Evolutionary conservation across 2,329 filamentous ascomycete species (phyloP), one percentile per base, ranked within the genome.

Genomic region (Pseudogymnoascus destructans): DNA sequence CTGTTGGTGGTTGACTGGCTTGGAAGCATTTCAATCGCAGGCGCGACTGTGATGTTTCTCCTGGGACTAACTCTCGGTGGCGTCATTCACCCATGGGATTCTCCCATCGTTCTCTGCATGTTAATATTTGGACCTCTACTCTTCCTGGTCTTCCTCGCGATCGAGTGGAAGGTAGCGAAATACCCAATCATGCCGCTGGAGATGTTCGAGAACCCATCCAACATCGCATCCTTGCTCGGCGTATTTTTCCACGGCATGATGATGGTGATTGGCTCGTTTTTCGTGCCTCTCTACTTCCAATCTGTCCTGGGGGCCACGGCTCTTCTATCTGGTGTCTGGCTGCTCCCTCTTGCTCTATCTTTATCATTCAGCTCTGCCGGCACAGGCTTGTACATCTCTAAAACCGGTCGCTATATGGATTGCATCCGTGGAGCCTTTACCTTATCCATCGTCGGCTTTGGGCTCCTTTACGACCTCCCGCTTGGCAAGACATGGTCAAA

Each of bases 11-110:
- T 82, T 19, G 79, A 82, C 65, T 82, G 79, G 78, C 61, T 73
- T 5, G 87, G 86, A 0, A 81, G 79, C 1, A 58, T 85, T 9
- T 73, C 79, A 1, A 78, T 85, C 13, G 74, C 80, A 13, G 86
- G 86, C 40, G 88, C 85, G 17, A 91, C 87, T 0, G 75, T 95
- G 17, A 92, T 95, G 87, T 77, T 95, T 63, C 80, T 95, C 3
- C 81, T 95, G 40, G 91, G 89, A 0, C 79, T 95, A 9, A 86
- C 95, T 67, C 89, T 92, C 61, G 91, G 90, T 58, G 90, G 89
- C 55, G 79, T 89, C 57, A 76, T 77, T 19, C 81, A 80, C 62
- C 85, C 90, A 1, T 89, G 68, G 68, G 36, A 54, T 19, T 69
- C 67, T 9, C 62, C 64, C 3, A 66, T 58, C 5, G 68, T 70